Base-by-base conservation (phyloP, 2,329 filamentous ascomycete species). In the Madurella mycetomatis region DNA sequence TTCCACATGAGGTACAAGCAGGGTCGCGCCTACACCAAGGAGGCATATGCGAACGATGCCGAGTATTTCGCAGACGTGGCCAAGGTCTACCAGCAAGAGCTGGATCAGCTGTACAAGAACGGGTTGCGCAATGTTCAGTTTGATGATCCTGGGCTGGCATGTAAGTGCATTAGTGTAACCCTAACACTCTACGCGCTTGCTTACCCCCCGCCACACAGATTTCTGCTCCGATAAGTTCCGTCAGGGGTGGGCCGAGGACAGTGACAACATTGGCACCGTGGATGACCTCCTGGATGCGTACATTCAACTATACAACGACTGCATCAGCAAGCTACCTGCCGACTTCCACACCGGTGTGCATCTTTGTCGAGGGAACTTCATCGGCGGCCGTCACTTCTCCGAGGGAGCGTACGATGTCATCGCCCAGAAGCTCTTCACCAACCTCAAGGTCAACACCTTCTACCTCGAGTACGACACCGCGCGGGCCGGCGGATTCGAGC, bases 281-380 rank as follows among this genome's bases (percentile, higher is more conserved):
- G 86, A 88, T 46, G 83, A 85, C 61, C 82, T 90, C 43, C 80
- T 92, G 18, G 85, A 89, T 62, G 81, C 85, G 30, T 92, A 92
- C 71, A 87, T 92, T 68, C 76, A 79, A 57, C 81, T 89, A 60
- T 91, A 91, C 76, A 91, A 91, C 68, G 84, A 87, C 69, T 82
- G 78, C 64, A 77, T 89, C 65, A 73, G 76, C 63, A 79, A 81
- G 63, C 73, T 82, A 0, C 86, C 87, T 0, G 68, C 75, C 2
- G 87, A 91, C 66, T 81, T 91, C 76, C 87, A 90, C 69, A 79
- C 88, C 2, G 88, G 88, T 44, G 84, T 92, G 15, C 88, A 92
- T 66, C 75, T 91, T 49, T 91, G 88, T 77, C 79, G 79, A 9
- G 80, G 79, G 47, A 87, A 87, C 72, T 87, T 86, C 68, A 82